Evolutionary conservation across 1,284 basidiomycete genomes (phyloP).

Genomic region (Tilletia setariae): DNA sequence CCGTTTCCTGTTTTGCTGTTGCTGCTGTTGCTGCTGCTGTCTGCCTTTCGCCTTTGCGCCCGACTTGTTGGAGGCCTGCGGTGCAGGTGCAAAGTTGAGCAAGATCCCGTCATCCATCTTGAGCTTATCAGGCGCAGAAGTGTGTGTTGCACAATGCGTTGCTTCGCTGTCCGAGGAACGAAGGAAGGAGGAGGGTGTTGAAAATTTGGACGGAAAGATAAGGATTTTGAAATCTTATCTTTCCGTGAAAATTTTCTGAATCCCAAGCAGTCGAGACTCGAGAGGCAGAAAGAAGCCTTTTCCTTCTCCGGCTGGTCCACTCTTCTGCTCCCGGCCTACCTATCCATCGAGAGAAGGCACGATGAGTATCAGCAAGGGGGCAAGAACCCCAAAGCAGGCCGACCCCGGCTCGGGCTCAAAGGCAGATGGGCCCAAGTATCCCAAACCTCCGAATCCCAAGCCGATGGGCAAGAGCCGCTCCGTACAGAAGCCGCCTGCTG

Average conservation of each 20-base stretch:
- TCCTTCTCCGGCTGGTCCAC: background rate
- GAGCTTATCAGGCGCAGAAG: background rate
- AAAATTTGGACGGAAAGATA: no score
- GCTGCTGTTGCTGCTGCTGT: constrained; percentile 4
- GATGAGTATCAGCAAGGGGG: constrained; percentile 12
- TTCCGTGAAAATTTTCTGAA: background rate
- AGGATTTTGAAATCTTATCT: no score
- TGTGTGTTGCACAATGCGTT: background rate
- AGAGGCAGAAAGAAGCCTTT: no score
- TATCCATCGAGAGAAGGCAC: background rate
- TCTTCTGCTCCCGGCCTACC: background rate
- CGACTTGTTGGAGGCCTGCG: background rate
- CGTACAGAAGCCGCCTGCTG: background rate
- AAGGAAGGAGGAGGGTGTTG: no score
- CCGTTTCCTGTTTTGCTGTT: background rate
- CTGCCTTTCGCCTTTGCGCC: constrained; percentile 8
- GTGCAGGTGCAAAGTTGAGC: constrained; percentile 49
- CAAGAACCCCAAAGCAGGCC: background rate
- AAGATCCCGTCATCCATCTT: constrained; percentile 49
- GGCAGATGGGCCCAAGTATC: background rate
- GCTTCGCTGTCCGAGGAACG: background rate
- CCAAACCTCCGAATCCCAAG: background rate
- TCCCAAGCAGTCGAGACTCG: background rate
- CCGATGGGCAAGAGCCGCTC: constrained; percentile 2
- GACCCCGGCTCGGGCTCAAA: background rate